Conservation (phyloP, 1,284 basidiomycete genomes). For the Kwoniella shivajii region DNA sequence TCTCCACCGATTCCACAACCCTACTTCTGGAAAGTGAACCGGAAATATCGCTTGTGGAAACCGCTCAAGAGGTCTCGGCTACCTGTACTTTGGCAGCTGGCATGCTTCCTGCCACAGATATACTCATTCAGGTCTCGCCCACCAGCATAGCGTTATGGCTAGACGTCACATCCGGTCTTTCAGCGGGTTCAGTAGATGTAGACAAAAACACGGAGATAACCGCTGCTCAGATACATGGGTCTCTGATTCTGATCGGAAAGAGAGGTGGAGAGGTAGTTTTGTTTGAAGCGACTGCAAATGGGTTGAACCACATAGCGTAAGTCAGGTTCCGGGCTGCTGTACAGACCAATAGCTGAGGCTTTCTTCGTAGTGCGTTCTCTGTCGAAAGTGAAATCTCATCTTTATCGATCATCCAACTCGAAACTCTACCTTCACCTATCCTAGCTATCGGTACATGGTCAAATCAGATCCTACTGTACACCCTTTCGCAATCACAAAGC, state of each 20-base stretch:
- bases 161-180: slow-evolving; percentile 17
- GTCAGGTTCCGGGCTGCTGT: not conserved
- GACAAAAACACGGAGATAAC: slow-evolving; percentile 60
- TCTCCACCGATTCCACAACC: slow-evolving; percentile 30
- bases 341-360: not conserved
- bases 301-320: slow-evolving; percentile 36
- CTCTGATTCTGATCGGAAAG: slow-evolving; percentile 68
- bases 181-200: slow-evolving; percentile 6
- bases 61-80: slow-evolving; percentile 48
- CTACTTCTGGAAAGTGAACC: slow-evolving; percentile 50
- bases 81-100: slow-evolving; percentile 67
- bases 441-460: slow-evolving; percentile 77
- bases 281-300: slow-evolving; percentile 53
- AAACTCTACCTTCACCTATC: slow-evolving; percentile 18
- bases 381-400: slow-evolving; percentile 43
- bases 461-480: slow-evolving; percentile 65
- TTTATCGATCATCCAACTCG: slow-evolving; percentile 21
- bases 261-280: slow-evolving; percentile 62
- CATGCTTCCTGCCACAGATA: slow-evolving; percentile 56
- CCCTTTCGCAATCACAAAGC: slow-evolving; percentile 57
- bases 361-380: not conserved
- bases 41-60: slow-evolving; percentile 47
- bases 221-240: slow-evolving; percentile 66
- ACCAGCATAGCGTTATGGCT: slow-evolving; percentile 60
- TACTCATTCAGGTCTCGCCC: slow-evolving; percentile 71